Base-by-base conservation (phyloP, 2,329 filamentous ascomycete genomes). In the Calonectria ilicicola region DNA sequence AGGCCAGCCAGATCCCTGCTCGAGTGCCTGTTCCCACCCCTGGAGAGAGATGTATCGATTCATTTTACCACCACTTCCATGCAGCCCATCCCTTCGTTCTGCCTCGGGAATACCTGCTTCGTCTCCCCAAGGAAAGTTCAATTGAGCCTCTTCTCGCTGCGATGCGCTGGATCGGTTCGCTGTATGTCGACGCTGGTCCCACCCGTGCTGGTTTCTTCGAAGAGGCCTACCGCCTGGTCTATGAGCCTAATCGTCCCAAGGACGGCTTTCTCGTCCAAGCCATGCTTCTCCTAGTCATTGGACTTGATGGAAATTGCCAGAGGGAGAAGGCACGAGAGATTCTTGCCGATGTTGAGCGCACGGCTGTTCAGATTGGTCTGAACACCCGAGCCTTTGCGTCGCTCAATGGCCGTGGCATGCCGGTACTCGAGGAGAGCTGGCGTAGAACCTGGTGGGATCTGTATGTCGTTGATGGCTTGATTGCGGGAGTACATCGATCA, bases 361-460 rank as follows among this genome's bases (percentile, higher is more conserved):
- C 96, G 58, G 94, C 95, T 2, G 85, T 97, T 12, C 91, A 95
- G 69, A 88, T 98, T 27, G 93, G 93, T 0, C 89, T 98, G 83
- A 92, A 98, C 80, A 91, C 90, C 12, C 87, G 90, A 60, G 87
- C 89, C 0, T 98, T 92, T 81, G 92, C 95, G 0, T 84, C 87
- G 0, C 83, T 88, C 6, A 87, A 95, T 77, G 92, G 93, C 19
- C 86, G 88, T 32, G 91, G 91, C 6, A 90, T 93, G 72, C 87
- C 91, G 0, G 87, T 95, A 2, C 81, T 96, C 3, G 94, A 96
- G 81, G 96, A 98, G 83, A 94, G 93, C 81, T 93, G 95, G 90
- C 90, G 95, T 21, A 89, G 96, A 71, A 98, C 95, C 1, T 98
- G 95, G 95, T 98, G 96, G 96, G 95, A 91, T 74, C 81, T 91